Percentiles rank a stretch among this genome's conserved stretches.
phyloP scores from a whole-genome alignment of 768 basidiomycete genomes.

The Suillus subalutaceus region DNA sequence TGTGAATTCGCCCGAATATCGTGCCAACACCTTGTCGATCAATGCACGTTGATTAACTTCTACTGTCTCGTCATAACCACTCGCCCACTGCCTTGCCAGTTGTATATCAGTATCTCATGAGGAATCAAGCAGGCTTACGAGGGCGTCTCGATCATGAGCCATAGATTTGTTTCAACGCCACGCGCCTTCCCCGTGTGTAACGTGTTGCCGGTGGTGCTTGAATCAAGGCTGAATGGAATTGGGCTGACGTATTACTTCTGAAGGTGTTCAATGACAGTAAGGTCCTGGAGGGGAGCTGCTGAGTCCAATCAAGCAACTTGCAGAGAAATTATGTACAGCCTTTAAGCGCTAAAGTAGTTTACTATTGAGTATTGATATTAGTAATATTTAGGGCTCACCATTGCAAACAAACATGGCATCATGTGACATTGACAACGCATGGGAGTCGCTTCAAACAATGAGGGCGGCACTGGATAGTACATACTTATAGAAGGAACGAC shows the following conservation, averaged over 20 bases:
- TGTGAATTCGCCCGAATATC: constrained; percentile 95
- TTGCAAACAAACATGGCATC: too few species aligned
- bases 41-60: constrained; percentile 96
- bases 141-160: constrained; percentile 32
- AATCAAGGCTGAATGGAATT: constrained; percentile 2
- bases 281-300: background rate
- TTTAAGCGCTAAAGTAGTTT: background rate
- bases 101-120: background rate
- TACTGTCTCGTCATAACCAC: constrained; percentile 78
- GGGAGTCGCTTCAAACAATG: too few species aligned
- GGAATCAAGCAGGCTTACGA: constrained; percentile 23
- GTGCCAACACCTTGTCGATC: constrained; percentile 94
- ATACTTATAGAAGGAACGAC: background rate
- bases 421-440: too few species aligned
- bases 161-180: constrained; percentile 20
- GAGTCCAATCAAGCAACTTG: background rate
- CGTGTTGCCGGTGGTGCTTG: constrained; percentile 11
- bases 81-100: constrained; percentile 42
- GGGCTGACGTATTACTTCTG: background rate
- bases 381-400: too few species aligned
- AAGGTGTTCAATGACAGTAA: background rate
- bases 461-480: too few species aligned
- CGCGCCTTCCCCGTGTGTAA: constrained; percentile 18
- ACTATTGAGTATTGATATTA: too few species aligned
- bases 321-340: background rate